A percentile compares a stretch with the other conserved stretches of the same genome.
Conservation (phyloP, 768 basidiomycete genomes). For the Collybia mongolica region DNA sequence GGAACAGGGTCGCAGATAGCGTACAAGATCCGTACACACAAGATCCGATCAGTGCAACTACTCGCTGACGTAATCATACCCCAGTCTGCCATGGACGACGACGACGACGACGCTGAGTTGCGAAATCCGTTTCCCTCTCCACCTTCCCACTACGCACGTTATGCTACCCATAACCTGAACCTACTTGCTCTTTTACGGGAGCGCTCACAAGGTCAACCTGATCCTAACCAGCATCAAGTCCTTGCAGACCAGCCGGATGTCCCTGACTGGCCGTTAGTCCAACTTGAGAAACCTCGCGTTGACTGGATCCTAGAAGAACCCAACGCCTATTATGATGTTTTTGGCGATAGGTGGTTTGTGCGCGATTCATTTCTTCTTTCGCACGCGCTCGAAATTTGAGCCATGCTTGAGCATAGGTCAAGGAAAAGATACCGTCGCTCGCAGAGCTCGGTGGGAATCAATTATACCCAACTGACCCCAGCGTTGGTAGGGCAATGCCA, state of each 20-base stretch:
- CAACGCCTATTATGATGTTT: constrained; percentile 68
- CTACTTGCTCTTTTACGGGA: constrained; percentile 63
- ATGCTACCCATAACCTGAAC: constrained; percentile 70
- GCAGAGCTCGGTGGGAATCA: constrained; percentile 79
- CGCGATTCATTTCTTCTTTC: constrained; percentile 27
- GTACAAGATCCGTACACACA: neutral
- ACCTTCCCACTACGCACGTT: constrained; percentile 79
- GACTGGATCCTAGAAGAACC: constrained; percentile 92
- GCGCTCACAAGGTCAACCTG: constrained; percentile 42
- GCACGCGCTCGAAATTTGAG: constrained; percentile 5
- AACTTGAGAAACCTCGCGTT: constrained; percentile 82
- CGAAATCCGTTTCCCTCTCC: constrained; percentile 90
- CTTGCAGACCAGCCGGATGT: constrained; percentile 71
- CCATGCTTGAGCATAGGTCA: constrained; percentile 48
- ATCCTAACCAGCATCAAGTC: constrained; percentile 56
- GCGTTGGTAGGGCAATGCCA: constrained; percentile 46
- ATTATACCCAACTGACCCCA: constrained; percentile 74
- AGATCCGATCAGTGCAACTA: neutral
- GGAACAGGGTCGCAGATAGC: neutral
- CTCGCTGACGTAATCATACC: neutral
- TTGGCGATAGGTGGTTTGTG: constrained; percentile 91
- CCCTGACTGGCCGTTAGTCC: constrained; percentile 73
- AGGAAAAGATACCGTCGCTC: constrained; percentile 81
- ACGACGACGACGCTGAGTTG: constrained; percentile 74
- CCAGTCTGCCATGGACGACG: constrained; percentile 35